A percentile compares a stretch with the other conserved stretches of the same genome.
These are phyloP conservation scores for Thelonectria blattea DNA, from an alignment of 2,329 filamentous ascomycete genomes.

Conservation along the genomic window DNA sequence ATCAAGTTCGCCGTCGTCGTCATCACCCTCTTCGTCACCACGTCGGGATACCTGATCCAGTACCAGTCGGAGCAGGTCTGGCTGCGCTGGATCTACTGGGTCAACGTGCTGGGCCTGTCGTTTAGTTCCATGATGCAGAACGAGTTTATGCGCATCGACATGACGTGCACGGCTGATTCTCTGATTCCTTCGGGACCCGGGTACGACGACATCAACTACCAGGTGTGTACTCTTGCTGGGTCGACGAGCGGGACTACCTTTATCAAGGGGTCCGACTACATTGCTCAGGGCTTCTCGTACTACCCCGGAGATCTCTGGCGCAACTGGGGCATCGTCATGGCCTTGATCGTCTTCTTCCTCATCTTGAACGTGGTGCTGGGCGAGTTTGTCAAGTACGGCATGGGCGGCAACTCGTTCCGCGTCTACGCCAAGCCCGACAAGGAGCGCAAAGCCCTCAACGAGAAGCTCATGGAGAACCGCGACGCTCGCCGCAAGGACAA, in stretches of 20 bases:
- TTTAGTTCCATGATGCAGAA: slow-evolving; percentile 87
- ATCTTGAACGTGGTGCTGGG: slow-evolving; percentile 77
- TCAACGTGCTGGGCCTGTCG: slow-evolving; percentile 75
- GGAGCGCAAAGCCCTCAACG: slow-evolving; percentile 71
- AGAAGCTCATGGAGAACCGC: slow-evolving; percentile 64
- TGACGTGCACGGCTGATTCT: slow-evolving; percentile 71
- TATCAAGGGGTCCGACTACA: slow-evolving; percentile 72
- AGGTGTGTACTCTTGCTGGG: slow-evolving; percentile 82
- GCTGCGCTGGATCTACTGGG: slow-evolving; percentile 80
- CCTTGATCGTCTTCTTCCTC: slow-evolving; percentile 78
- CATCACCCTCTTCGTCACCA: slow-evolving; percentile 82
- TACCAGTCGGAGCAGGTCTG: slow-evolving; percentile 76
- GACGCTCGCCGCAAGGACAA: slow-evolving; percentile 58
- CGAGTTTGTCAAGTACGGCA: slow-evolving; percentile 78
- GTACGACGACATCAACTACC: slow-evolving; percentile 74
- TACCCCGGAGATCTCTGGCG: slow-evolving; percentile 73
- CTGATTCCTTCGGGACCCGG: slow-evolving; percentile 74
- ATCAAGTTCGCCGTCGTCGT: slow-evolving; percentile 81
- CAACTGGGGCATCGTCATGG: slow-evolving; percentile 82
- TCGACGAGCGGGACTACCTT: slow-evolving; percentile 67
- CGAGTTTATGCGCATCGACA: slow-evolving; percentile 73
- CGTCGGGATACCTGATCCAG: slow-evolving; percentile 84
- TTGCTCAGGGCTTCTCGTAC: slow-evolving; percentile 73
- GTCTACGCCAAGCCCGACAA: slow-evolving; percentile 75
- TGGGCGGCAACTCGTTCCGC: slow-evolving; percentile 80